These are phyloP conservation scores for Psophocarpus tetragonolobus DNA, from an alignment of 306 rosid species.

Conservation along the genomic window DNA sequence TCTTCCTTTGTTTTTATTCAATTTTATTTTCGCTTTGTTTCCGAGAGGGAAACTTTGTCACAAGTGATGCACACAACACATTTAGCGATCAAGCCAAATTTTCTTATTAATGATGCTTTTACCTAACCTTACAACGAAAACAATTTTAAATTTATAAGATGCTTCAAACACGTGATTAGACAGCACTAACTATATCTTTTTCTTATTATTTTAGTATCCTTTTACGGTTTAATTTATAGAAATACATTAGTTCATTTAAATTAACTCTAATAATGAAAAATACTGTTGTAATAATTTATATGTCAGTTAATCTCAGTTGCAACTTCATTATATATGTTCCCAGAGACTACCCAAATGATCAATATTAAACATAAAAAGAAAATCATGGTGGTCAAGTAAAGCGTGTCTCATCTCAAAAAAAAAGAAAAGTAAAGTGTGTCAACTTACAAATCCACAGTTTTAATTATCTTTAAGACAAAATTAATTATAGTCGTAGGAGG, in stretches of 20 bases:
- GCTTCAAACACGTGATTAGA: slow-evolving; percentile 29
- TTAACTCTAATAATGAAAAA: not conserved
- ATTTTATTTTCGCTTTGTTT: not conserved
- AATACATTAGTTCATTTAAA: not conserved
- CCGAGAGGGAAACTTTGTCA: not conserved
- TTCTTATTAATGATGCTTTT: slow-evolving; percentile 24
- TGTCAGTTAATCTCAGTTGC: not conserved
- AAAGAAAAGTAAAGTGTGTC: too few relatives aligned
- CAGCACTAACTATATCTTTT: slow-evolving; percentile 23
- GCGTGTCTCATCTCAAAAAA: too few relatives aligned
- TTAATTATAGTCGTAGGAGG: not conserved
- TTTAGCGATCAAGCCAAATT: slow-evolving; percentile 13
- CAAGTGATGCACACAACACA: not conserved
- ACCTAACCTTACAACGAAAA: slow-evolving; percentile 33
- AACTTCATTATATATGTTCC: not conserved
- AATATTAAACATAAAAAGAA: not conserved
- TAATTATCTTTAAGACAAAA: not conserved
- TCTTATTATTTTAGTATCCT: not conserved
- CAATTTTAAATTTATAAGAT: slow-evolving; percentile 22
- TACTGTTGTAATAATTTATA: too few relatives aligned
- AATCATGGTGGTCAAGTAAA: not conserved
- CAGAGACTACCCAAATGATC: not conserved
- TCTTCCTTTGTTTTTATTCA: not conserved
- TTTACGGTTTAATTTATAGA: not conserved
- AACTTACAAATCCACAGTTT: not conserved